These are phyloP conservation scores for Aspergillus phoenicis DNA, from an alignment of 2,329 filamentous ascomycete species.

Conservation along the genomic window DNA sequence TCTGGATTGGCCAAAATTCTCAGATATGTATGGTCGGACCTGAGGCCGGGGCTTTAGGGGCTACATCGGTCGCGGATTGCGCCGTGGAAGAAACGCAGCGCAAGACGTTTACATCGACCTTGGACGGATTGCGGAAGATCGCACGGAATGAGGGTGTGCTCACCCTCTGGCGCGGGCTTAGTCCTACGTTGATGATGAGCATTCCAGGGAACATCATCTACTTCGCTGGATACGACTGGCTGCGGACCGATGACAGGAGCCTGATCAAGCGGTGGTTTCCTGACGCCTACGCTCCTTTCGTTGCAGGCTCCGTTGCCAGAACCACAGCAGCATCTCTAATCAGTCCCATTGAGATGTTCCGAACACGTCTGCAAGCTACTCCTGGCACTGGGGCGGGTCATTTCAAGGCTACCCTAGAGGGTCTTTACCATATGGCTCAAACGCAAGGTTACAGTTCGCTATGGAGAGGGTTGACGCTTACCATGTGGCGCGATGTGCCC, in stretches of 20 bases:
- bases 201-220: conserved; percentile 97
- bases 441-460: conserved; percentile 76
- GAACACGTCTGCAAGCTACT: conserved; percentile 86
- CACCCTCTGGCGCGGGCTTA: conserved; percentile 89
- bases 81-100: conserved; percentile 85
- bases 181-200: conserved; percentile 92
- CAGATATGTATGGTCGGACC: conserved; percentile 75
- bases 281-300: conserved; percentile 75
- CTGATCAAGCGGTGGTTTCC: conserved; percentile 67
- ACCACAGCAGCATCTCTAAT: conserved; percentile 80
- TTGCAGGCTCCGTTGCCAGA: conserved; percentile 77
- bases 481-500: conserved; percentile 93
- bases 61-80: conserved; percentile 63
- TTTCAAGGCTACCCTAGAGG: conserved; percentile 75
- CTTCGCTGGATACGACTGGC: conserved; percentile 96
- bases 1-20: conserved; percentile 86
- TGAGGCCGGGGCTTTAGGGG: conserved; percentile 42
- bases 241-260: conserved; percentile 72
- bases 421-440: conserved; percentile 77
- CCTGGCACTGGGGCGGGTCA: conserved; percentile 62
- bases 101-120: conserved; percentile 82
- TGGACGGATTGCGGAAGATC: conserved; percentile 92
- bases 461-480: conserved; percentile 88
- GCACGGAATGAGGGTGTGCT: conserved; percentile 85
- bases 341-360: conserved; percentile 89